Evolutionary conservation across 495 filamentous ascomycete species (phyloP), one percentile per base, ranked within the genome.

Genomic region (Barbatosphaeria neglecta): DNA sequence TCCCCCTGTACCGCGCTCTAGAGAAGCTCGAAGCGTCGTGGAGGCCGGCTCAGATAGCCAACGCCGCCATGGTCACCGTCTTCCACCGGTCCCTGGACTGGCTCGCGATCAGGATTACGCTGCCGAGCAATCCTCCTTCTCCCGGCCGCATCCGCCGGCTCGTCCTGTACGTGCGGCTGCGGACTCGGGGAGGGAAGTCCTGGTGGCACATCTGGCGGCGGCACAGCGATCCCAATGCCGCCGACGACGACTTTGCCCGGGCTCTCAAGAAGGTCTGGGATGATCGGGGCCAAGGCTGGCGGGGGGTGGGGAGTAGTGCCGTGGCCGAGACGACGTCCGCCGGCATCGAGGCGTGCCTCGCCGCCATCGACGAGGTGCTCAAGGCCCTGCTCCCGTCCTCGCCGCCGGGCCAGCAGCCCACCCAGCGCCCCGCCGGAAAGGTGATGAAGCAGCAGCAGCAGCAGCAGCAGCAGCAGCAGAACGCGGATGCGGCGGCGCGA

Each of bases 1-100:
- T 92, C 9, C 80, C 87, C 0, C 61, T 93, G 4, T 68, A 89
- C 17, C 68, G 67, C 18, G 78, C 76, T n/a, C 62, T 95, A 9
- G 77, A 78, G 28, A 59, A 56, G 16, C 58, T 86, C 13, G 73
- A 81, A 25, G 50, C 58, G 25, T 53, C 54, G 9, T 76, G 70
- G 69, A 52, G 59, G 16, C 15, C 47, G 13, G 40, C 50, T 20
- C 46, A 45, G 1, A 49, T 55, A 22, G 65, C 59, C n/a, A 59
- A 52, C 17, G 61, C 63, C 25, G 69, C 66, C 10, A 56, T 54
- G 0, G 56, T 72, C 4, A 59, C 65, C 22, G 48, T 78, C 7
- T 60, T 70, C 18, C 60, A 64, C 22, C 53, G 67, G 40, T 57
- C 63, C 9, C 47, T 74, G 4, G 70, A 77, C 45, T 75, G 69